phyloP scores from a whole-genome alignment of 2,329 filamentous ascomycete species.

The Scopulariopsis brevicaulis region DNA sequence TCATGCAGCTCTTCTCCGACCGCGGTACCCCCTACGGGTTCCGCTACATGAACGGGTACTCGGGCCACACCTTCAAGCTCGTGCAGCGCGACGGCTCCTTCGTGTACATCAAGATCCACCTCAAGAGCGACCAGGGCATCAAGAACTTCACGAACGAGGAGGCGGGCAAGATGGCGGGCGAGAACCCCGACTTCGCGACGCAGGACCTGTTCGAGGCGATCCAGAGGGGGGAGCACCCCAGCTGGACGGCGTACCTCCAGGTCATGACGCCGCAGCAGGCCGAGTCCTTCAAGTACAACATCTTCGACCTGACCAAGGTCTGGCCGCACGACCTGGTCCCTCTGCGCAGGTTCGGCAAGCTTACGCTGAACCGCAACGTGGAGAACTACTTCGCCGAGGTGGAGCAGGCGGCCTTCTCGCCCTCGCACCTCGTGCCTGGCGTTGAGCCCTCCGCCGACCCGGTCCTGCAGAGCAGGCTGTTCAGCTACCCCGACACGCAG shows the following conservation, averaged over 20 bases:
- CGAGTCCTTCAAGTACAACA: constrained; percentile 42
- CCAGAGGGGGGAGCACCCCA: constrained; percentile 45
- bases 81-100: constrained; percentile 50
- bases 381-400: constrained; percentile 60
- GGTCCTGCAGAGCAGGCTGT: constrained; percentile 47
- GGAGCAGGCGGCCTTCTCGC: constrained; percentile 57
- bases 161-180: constrained; percentile 38
- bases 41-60: constrained; percentile 58
- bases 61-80: constrained; percentile 56
- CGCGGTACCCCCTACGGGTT: constrained; percentile 54
- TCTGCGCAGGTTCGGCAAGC: constrained; percentile 45
- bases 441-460: constrained; percentile 52
- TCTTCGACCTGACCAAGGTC: constrained; percentile 60
- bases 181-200: constrained; percentile 51
- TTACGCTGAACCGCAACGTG: constrained; percentile 54
- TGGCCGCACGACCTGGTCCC: constrained; percentile 56
- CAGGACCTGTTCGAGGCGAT: constrained; percentile 56
- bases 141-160: constrained; percentile 48
- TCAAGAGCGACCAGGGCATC: constrained; percentile 51
- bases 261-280: constrained; percentile 51
- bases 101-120: constrained; percentile 54
- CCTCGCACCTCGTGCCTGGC: constrained; percentile 52
- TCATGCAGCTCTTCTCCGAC: constrained; percentile 57
- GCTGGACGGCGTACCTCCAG: constrained; percentile 55
- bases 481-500: constrained; percentile 51